phyloP scores from a whole-genome alignment of 768 basidiomycete species.

The Auricularia sp. region DNA sequence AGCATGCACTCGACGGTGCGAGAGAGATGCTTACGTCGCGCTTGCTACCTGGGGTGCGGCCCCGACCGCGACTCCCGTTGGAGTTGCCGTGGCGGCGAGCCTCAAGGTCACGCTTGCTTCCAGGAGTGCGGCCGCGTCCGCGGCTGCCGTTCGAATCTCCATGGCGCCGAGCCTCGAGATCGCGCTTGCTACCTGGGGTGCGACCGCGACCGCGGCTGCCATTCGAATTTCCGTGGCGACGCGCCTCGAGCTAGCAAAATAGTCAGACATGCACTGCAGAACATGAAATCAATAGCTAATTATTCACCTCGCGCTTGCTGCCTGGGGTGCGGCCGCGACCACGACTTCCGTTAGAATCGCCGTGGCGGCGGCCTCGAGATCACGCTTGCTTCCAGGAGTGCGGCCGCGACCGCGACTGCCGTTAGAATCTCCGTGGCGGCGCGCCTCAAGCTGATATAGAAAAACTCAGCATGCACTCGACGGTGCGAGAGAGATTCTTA shows the following conservation, averaged over 20 bases:
- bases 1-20: too few relatives aligned
- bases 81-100: background rate
- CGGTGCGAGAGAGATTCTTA: background rate
- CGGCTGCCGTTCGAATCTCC: background rate
- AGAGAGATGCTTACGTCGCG: background rate
- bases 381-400: background rate
- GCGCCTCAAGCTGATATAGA: too few relatives aligned
- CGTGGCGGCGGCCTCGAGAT: background rate
- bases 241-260: background rate
- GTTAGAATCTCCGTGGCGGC: too few relatives aligned
- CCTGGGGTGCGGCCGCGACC: background rate
- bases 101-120: background rate
- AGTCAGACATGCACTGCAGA: too few relatives aligned
- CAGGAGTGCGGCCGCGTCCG: background rate
- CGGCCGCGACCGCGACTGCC: background rate
- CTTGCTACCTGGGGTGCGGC: background rate
- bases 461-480: too few relatives aligned
- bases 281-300: too few relatives aligned
- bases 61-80: background rate
- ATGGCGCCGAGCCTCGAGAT: background rate
- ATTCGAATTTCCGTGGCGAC: background rate
- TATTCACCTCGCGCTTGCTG: background rate
- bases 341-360: background rate
- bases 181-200: background rate
- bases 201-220: background rate